Evolutionary conservation across 2,329 filamentous ascomycete genomes (phyloP).

Genomic region (Alternaria brassicicola): DNA sequence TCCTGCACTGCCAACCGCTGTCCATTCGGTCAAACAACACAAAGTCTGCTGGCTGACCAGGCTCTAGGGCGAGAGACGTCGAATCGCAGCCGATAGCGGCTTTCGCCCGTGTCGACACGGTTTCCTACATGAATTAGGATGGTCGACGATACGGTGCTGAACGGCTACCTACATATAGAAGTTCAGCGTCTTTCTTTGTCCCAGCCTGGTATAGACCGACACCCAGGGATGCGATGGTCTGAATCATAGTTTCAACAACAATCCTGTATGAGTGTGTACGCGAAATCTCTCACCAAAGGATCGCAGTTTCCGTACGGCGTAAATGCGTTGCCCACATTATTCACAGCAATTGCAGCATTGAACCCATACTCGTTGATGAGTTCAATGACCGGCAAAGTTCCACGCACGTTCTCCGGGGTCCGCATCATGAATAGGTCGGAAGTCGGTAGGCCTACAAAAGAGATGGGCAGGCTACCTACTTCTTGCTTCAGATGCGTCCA

Average conservation of each 20-base stretch:
- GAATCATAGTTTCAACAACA: background rate
- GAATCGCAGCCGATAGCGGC: conserved; percentile 48
- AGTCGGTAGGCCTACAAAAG: conserved; percentile 72
- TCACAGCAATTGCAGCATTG: conserved; percentile 67
- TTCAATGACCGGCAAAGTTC: conserved; percentile 66
- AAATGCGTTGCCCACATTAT: conserved; percentile 77
- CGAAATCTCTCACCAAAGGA: conserved; percentile 56
- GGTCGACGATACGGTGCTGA: conserved; percentile 14
- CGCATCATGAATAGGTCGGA: conserved; percentile 77
- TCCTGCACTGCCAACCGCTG: conserved; percentile 50
- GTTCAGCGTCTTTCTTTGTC: conserved; percentile 62
- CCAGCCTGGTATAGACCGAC: conserved; percentile 73
- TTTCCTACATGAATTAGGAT: conserved; percentile 48
- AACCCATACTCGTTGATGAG: conserved; percentile 65
- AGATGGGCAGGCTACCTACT: conserved; percentile 63
- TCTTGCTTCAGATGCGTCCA: conserved; percentile 57
- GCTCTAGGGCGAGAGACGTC: conserved; percentile 37
- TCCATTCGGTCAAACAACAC: conserved; percentile 50
- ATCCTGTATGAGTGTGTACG: background rate
- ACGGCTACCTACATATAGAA: conserved; percentile 60
- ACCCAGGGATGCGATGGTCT: conserved; percentile 50
- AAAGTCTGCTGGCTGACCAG: conserved; percentile 52
- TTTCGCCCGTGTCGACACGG: conserved; percentile 56
- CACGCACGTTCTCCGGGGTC: conserved; percentile 55
- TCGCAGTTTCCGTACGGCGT: conserved; percentile 73